phyloP scores from a whole-genome alignment of 1,139 yeast genomes.

The Yamadazyma triangularis region DNA sequence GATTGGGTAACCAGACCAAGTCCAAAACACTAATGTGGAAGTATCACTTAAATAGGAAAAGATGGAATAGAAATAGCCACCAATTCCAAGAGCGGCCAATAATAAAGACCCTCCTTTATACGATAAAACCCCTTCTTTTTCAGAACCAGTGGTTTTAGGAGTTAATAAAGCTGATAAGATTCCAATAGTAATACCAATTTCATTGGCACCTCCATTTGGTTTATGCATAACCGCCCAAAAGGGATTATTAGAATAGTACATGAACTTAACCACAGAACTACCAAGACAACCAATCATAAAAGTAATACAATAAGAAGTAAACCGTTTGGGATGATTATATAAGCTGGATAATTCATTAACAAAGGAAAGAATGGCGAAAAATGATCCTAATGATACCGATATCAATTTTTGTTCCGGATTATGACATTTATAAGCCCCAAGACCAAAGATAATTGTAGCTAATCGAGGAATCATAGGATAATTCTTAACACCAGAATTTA shows the following conservation, averaged over 20 bases:
- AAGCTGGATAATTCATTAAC: conserved; percentile 51
- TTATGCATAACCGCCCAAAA: conserved; percentile 93
- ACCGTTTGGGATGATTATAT: conserved; percentile 36
- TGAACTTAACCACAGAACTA: conserved; percentile 71
- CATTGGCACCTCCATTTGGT: conserved; percentile 82
- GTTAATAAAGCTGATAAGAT: conserved; percentile 58
- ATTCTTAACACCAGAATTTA: conserved; percentile 35
- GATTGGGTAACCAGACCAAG: conserved; percentile 90
- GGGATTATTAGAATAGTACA: conserved; percentile 83
- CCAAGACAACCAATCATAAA: conserved; percentile 69
- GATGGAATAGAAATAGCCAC: conserved; percentile 67
- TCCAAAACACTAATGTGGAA: conserved; percentile 82
- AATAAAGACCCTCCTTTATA: conserved; percentile 36
- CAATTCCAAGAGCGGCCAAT: conserved; percentile 66
- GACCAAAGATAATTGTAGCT: conserved; percentile 60
- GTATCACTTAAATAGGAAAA: conserved; percentile 80
- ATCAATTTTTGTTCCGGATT: conserved; percentile 69
- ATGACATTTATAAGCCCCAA: conserved; percentile 67
- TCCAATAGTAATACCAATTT: conserved; percentile 65
- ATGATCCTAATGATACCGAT: conserved; percentile 62
- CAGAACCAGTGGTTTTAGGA: conserved; percentile 18
- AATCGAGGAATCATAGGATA: conserved; percentile 48
- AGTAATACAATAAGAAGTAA: conserved; percentile 53
- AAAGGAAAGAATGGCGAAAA: conserved; percentile 58
- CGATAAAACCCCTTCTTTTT: conserved; percentile 8